Base-by-base conservation (phyloP, 768 basidiomycete species). In the Plicaturopsis crispa region DNA sequence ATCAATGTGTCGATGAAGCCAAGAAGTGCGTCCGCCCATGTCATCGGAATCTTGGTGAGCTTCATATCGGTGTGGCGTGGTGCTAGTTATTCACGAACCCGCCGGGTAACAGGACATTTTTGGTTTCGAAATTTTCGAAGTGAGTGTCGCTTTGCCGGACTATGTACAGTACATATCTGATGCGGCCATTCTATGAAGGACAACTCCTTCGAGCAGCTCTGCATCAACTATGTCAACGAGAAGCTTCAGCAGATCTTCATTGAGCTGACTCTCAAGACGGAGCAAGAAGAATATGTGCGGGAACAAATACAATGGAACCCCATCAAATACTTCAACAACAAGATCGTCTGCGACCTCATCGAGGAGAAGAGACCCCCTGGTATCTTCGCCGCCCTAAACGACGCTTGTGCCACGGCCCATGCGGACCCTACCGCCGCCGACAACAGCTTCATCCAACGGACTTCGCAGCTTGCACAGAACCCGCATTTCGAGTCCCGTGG, bases 221-320 rank as follows among this genome's bases (percentile, higher is more conserved):
- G 96, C 67, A 99, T 99, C 73, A 99, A 99, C 69, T 99, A 99
- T 52, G 96, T 98, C 66, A 99, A 99, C 71, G 96, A 99, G 64
- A 99, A 99, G 63, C 74, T 99, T 18, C 94, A 99, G 52, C 94
- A 94, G 56, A 99, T 98, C 53, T 99, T 99, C 66, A 99, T 99
- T 52, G 93, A 99, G 60, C 72, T 99, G 35, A 99, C 96, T 0
- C 70, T 99, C 55, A 99, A 99, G 70, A 92, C 94, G 13, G 96
- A 99, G 56, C 96, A 99, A 60, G 96, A 99, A 57, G 96, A 99
- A 63, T 99, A 99, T 53, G 91, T 97, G 20, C 77, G 88, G 40
- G 96, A 99, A 61, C 84, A 94, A 60, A 99, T 99, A 66, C 89
- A 97, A 61, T 99, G 96, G 96, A 94, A 85, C 1, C 93, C 93